A percentile compares a stretch with the other conserved stretches of the same genome.
These are phyloP conservation scores for Aspergillus ruber DNA, from an alignment of 2,329 filamentous ascomycete genomes.

Conservation along the genomic window DNA sequence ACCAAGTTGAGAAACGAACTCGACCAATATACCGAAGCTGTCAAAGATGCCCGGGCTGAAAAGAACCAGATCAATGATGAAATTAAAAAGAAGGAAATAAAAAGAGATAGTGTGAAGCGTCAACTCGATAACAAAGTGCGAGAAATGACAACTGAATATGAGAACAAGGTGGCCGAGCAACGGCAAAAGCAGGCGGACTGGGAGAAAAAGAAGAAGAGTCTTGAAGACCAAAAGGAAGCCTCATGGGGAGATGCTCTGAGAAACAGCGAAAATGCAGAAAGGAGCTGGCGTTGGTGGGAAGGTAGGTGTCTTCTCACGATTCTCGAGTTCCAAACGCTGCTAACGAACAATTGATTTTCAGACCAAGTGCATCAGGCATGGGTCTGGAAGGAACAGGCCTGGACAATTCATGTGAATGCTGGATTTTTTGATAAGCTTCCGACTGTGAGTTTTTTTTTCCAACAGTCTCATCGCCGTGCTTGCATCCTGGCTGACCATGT, in stretches of 20 bases:
- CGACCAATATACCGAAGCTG: not conserved
- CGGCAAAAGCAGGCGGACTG: not conserved
- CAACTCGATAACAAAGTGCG: not conserved
- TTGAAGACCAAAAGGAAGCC: not conserved
- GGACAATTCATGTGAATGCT: not conserved
- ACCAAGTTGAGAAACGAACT: not conserved
- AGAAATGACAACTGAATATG: not conserved
- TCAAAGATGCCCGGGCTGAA: not conserved
- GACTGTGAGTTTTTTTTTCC: not conserved
- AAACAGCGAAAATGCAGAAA: not conserved
- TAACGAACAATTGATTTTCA: not conserved
- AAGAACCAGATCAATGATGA: not conserved
- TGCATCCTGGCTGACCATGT: not conserved
- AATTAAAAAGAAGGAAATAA: not conserved
- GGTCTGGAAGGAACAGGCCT: not conserved
- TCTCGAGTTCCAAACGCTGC: not conserved
- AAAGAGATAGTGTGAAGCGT: not conserved
- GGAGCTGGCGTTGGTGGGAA: not conserved
- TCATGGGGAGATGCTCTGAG: not conserved
- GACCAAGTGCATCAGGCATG: not conserved
- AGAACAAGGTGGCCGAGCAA: not conserved
- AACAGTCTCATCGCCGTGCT: not conserved
- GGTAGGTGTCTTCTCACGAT: not conserved
- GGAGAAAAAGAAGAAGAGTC: not conserved
- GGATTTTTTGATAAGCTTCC: not conserved